These are phyloP conservation scores for Hyphodiscus hymeniophilus DNA, from an alignment of 495 filamentous ascomycete species.

Conservation along the genomic window DNA sequence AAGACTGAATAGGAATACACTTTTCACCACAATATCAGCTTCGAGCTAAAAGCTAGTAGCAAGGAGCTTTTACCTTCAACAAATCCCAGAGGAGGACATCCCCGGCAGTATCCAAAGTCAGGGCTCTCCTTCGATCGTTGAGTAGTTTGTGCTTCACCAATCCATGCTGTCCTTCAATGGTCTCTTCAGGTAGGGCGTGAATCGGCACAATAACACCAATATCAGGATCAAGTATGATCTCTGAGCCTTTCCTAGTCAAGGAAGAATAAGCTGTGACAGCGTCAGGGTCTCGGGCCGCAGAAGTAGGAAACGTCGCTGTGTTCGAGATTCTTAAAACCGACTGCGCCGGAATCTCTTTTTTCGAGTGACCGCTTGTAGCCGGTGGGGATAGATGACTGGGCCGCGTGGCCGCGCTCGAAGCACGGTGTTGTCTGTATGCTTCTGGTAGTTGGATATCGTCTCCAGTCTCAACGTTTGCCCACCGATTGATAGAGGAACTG, in stretches of 20 bases:
- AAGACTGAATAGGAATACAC: conserved; percentile 78
- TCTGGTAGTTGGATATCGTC: conserved; percentile 42
- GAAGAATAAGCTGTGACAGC: conserved; percentile 38
- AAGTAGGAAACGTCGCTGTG: conserved; percentile 62
- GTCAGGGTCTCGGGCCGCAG: conserved; percentile 40
- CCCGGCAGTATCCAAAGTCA: conserved; percentile 90
- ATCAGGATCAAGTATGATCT: conserved; percentile 45
- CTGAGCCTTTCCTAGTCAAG: conserved; percentile 47
- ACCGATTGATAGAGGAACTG: conserved; percentile 90
- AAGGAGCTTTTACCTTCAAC: conserved; percentile 49
- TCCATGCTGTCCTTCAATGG: conserved; percentile 92
- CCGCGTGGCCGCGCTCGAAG: conserved; percentile 36
- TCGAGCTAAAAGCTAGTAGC: background rate
- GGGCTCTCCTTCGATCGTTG: conserved; percentile 80
- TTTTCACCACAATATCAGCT: conserved; percentile 29
- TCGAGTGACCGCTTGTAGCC: conserved; percentile 28
- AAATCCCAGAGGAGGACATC: conserved; percentile 97
- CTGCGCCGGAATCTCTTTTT: conserved; percentile 65
- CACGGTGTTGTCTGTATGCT: conserved; percentile 45
- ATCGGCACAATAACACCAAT: conserved; percentile 53
- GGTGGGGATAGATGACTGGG: conserved; percentile 25
- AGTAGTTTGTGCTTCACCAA: conserved; percentile 87
- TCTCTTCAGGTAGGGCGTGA: conserved; percentile 68
- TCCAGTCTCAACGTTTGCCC: conserved; percentile 78
- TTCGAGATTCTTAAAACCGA: conserved; percentile 74